Evolutionary conservation across 257 asterid species (phyloP).

Genomic region (Solanum stenotomum): DNA sequence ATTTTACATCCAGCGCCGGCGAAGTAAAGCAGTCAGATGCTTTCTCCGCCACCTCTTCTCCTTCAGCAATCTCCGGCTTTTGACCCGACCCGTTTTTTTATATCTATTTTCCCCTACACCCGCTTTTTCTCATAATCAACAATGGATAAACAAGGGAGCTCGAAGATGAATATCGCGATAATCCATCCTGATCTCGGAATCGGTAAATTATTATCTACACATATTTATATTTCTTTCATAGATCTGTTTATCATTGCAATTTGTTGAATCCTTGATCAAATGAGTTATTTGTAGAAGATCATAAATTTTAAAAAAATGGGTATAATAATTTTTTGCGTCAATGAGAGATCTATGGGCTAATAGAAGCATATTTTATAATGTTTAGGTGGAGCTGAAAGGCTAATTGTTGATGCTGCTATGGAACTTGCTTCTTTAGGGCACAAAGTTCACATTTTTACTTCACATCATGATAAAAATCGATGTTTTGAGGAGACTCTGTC

Average conservation of each 20-base stretch:
- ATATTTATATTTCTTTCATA: background rate
- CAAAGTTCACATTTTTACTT: slow-evolving; percentile 74
- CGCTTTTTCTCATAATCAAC: background rate
- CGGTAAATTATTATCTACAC: slow-evolving; percentile 6
- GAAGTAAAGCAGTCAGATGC: background rate
- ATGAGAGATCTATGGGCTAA: background rate
- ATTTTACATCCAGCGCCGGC: background rate
- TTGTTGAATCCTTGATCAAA: background rate
- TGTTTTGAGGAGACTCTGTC: slow-evolving; percentile 94
- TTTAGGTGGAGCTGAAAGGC: slow-evolving; percentile 96
- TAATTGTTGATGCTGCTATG: slow-evolving; percentile 88
- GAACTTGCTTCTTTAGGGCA: slow-evolving; percentile 81
- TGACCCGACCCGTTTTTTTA: background rate
- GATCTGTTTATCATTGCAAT: background rate
- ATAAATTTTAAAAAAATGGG: background rate
- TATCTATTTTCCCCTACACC: background rate
- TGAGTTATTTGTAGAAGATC: background rate
- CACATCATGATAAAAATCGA: slow-evolving; percentile 78
- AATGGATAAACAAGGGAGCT: slow-evolving; percentile 16
- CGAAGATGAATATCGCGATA: slow-evolving; percentile 22
- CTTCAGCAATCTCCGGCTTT: background rate
- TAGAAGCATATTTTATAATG: background rate
- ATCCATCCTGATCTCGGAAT: slow-evolving; percentile 42
- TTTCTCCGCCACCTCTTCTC: background rate
- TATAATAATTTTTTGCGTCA: background rate